Evolutionary conservation across 345 rosid species (phyloP).

Genomic region (Linum lewisii): DNA sequence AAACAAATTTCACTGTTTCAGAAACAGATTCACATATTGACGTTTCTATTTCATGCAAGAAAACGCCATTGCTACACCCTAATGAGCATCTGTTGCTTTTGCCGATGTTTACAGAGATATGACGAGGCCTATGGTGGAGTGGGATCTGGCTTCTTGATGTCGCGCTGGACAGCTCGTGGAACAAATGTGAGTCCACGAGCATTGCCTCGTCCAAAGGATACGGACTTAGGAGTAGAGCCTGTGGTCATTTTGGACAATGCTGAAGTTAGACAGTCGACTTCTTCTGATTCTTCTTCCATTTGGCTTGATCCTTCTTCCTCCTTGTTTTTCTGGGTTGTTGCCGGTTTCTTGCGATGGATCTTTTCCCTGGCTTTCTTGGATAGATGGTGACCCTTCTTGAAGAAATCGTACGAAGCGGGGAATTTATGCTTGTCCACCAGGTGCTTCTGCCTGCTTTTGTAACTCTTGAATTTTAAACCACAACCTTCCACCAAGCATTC

Average conservation of each 20-base stretch:
- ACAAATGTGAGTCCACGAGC: constrained; percentile 64
- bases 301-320: constrained; percentile 30
- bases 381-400: constrained; percentile 47
- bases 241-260: constrained; percentile 75
- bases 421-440: constrained; percentile 83
- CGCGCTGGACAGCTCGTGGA: constrained; percentile 54
- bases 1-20: too few species aligned
- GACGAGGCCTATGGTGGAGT: constrained; percentile 6
- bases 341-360: constrained; percentile 29
- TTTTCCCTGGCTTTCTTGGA: constrained; percentile 82
- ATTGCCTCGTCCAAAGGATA: constrained; percentile 77
- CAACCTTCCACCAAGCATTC: constrained; percentile 95
- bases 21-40: too few species aligned
- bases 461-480: constrained; percentile 61
- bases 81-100: too few species aligned
- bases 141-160: constrained; percentile 25
- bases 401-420: constrained; percentile 77
- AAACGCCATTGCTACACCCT: too few species aligned
- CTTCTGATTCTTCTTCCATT: constrained; percentile 75
- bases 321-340: constrained; percentile 5
- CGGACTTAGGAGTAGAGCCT: constrained; percentile 58
- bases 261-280: constrained; percentile 59
- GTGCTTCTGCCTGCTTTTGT: constrained; percentile 75
- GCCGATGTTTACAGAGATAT: too few species aligned
- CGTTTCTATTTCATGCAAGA: too few species aligned